Percentiles rank a stretch among this genome's conserved stretches.
Evolutionary conservation across 116 monocot genomes (phyloP).

Genomic region (Cymodocea nodosa): DNA sequence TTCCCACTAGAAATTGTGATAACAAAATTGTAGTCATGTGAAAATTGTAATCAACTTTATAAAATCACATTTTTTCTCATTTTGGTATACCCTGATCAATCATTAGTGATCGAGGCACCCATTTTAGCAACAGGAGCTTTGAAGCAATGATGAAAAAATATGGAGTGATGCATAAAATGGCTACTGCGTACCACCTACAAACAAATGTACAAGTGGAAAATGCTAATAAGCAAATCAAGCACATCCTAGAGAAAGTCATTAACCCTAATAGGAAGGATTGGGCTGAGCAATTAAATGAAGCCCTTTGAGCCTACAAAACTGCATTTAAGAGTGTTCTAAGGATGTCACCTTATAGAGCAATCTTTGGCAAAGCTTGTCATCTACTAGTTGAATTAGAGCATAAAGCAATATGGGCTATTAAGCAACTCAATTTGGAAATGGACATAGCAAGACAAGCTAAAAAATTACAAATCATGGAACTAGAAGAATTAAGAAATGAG

Average conservation of each 20-base stretch:
- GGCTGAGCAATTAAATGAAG: slow-evolving; percentile 1
- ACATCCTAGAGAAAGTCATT: slow-evolving; percentile 3
- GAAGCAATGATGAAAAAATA: no score
- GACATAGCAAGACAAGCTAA: neutral
- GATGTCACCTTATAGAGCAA: neutral
- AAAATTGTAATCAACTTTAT: no score
- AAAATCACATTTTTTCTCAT: no score
- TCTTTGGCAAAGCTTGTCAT: neutral
- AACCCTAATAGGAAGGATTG: slow-evolving; percentile 3
- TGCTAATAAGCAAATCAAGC: neutral
- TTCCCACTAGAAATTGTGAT: no score
- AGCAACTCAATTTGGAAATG: neutral
- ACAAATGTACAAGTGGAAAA: no score
- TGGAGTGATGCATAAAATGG: no score
- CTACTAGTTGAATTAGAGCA: neutral
- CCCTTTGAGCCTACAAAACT: slow-evolving; percentile 2
- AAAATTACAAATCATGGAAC: neutral
- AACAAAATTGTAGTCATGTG: no score
- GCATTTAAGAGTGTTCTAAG: neutral
- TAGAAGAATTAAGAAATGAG: neutral
- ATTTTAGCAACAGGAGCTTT: no score
- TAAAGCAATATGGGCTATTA: neutral
- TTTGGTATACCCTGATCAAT: no score
- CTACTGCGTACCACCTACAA: no score
- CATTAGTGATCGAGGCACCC: no score